phyloP scores from a whole-genome alignment of 441 rosid species.

The Sinapis alba region DNA sequence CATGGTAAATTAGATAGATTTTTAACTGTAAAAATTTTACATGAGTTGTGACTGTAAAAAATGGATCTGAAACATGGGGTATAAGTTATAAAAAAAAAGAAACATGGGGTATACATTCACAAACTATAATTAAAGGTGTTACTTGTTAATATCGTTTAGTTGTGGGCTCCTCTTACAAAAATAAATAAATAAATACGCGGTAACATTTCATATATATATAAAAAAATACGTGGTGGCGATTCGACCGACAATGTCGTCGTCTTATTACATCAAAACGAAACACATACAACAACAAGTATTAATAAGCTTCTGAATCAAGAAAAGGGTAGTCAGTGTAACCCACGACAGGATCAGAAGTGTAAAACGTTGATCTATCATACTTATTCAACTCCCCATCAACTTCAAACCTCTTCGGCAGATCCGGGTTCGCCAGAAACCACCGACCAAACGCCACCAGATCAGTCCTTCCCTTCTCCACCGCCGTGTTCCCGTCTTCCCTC shows the following conservation, averaged over 20 bases:
- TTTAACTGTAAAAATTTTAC: no score
- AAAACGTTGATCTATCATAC: conserved; percentile 45
- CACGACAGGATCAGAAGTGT: conserved; percentile 45
- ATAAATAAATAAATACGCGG: no score
- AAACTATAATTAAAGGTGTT: no score
- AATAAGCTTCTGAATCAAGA: conserved; percentile 19
- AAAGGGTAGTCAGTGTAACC: conserved; percentile 57
- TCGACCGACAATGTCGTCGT: background rate
- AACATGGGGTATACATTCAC: no score
- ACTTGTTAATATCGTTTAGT: no score
- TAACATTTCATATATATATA: no score
- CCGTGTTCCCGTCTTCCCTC: conserved; percentile 45
- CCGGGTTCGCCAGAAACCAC: conserved; percentile 51
- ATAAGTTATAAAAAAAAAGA: no score
- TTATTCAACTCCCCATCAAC: conserved; percentile 45
- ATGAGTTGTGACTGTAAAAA: no score
- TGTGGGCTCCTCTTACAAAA: no score
- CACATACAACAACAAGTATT: background rate
- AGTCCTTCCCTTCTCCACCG: conserved; percentile 36
- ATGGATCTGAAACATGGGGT: no score
- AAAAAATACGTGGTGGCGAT: no score
- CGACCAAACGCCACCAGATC: conserved; percentile 51
- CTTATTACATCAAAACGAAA: conserved; percentile 5
- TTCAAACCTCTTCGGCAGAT: conserved; percentile 49
- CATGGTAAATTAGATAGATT: no score